Evolutionary conservation across 163 green algal species (phyloP).

Genomic region (Scenedesmus sp.): DNA sequence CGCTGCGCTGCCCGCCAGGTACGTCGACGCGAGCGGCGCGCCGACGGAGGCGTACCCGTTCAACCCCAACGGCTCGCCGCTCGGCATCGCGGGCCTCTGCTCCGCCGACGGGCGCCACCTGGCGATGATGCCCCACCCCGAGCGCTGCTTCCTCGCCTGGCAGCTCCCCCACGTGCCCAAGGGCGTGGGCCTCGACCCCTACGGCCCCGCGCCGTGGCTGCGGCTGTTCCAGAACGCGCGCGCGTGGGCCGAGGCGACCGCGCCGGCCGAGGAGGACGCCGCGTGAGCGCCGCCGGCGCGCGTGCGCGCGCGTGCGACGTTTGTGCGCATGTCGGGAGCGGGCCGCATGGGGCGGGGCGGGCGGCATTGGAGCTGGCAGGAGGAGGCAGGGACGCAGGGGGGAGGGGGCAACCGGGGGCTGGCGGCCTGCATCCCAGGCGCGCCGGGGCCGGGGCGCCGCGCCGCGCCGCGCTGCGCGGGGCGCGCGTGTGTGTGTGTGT

Average conservation of each 20-base stretch:
- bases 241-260: conserved; percentile 78
- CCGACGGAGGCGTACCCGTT: conserved; percentile 91
- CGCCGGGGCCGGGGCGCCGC: too few relatives aligned
- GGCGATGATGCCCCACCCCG: conserved; percentile 99
- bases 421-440: too few relatives aligned
- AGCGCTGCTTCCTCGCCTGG: conserved; percentile 97
- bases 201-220: conserved; percentile 92
- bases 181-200: conserved; percentile 67
- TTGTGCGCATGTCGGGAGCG: too few relatives aligned
- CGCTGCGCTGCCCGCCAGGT: conserved; percentile 62
- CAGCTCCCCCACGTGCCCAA: conserved; percentile 85
- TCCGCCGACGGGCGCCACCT: conserved; percentile 94
- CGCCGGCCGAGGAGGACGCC: too few relatives aligned
- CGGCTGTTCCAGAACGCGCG: conserved; percentile 97
- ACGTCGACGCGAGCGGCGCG: conserved; percentile 77
- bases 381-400: too few relatives aligned
- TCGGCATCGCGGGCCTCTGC: conserved; percentile 95
- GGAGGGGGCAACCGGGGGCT: too few relatives aligned
- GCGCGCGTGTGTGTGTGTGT: too few relatives aligned
- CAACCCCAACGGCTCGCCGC: conserved; percentile 97
- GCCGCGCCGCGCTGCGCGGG: too few relatives aligned
- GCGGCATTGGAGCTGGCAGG: too few relatives aligned
- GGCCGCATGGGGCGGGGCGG: too few relatives aligned
- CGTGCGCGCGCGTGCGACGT: too few relatives aligned
- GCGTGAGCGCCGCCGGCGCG: too few relatives aligned